These are phyloP conservation scores for Dianthus caryophyllus DNA, from an alignment of 148 eudicot species.

Conservation along the genomic window DNA sequence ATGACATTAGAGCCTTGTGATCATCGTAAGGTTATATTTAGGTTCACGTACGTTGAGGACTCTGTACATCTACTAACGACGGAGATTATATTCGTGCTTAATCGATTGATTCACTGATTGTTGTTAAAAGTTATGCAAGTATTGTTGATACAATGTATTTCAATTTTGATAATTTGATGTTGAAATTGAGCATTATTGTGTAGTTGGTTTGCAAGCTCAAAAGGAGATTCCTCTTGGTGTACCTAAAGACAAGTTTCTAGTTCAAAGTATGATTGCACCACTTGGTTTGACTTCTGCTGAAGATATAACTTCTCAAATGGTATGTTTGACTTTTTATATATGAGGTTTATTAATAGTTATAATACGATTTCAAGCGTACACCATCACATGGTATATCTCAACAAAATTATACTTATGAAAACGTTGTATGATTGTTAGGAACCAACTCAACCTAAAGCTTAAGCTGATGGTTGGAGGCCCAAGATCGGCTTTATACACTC, in stretches of 20 bases:
- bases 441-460: no score
- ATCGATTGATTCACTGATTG: neutral
- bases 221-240: constrained; percentile 60
- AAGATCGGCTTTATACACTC: no score
- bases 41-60: no score
- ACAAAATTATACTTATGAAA: no score
- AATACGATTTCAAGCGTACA: no score
- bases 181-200: constrained; percentile 14
- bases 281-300: constrained; percentile 41
- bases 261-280: constrained; percentile 67
- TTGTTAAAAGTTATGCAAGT: constrained; percentile 1
- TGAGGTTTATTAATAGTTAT: constrained; percentile 9
- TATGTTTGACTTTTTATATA: constrained; percentile 25
- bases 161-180: constrained; percentile 11
- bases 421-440: no score
- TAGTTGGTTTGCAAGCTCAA: constrained; percentile 85
- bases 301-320: constrained; percentile 63
- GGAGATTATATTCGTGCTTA: no score
- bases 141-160: constrained; percentile 3
- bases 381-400: no score
- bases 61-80: no score
- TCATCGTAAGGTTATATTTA: no score
- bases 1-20: no score
- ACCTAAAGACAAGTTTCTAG: constrained; percentile 78
- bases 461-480: no score